These are phyloP conservation scores for Trametes polyzona DNA, from an alignment of 1,284 basidiomycete species.

Conservation along the genomic window DNA sequence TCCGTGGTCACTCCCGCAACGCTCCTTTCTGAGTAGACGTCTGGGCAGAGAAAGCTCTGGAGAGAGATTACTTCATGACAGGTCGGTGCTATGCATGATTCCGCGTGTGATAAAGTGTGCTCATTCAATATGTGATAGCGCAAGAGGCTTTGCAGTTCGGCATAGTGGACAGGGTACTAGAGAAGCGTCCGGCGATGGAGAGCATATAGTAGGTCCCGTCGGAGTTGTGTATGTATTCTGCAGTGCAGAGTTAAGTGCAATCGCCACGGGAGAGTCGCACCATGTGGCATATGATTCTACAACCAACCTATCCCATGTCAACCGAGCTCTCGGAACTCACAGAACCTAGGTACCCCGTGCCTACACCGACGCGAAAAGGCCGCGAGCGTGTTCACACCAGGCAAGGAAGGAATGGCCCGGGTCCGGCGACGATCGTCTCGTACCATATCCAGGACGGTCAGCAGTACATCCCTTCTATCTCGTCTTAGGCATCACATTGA, in stretches of 20 bases:
- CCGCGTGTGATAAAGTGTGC: too few relatives aligned
- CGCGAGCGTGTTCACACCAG: too few relatives aligned
- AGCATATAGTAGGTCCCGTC: constrained; percentile 17
- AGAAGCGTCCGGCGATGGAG: constrained; percentile 58
- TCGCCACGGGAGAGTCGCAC: too few relatives aligned
- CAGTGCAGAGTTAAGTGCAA: too few relatives aligned
- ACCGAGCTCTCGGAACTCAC: background rate
- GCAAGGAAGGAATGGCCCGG: background rate
- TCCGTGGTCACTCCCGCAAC: background rate
- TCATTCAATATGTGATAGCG: constrained; percentile 59
- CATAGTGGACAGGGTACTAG: constrained; percentile 88
- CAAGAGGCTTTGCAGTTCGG: constrained; percentile 88
- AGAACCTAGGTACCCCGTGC: too few relatives aligned
- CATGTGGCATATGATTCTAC: too few relatives aligned
- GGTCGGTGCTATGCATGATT: constrained; percentile 45
- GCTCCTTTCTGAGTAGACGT: constrained; percentile 3
- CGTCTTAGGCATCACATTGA: background rate
- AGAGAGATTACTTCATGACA: constrained; percentile 95
- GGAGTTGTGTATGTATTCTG: background rate
- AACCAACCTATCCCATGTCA: too few relatives aligned
- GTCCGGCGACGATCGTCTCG: background rate
- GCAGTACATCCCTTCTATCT: background rate
- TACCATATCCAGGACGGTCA: background rate
- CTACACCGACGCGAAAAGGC: too few relatives aligned
- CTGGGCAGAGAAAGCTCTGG: constrained; percentile 76